Conservation (phyloP, 2,329 filamentous ascomycete species). For the Monosporascus sp. region DNA sequence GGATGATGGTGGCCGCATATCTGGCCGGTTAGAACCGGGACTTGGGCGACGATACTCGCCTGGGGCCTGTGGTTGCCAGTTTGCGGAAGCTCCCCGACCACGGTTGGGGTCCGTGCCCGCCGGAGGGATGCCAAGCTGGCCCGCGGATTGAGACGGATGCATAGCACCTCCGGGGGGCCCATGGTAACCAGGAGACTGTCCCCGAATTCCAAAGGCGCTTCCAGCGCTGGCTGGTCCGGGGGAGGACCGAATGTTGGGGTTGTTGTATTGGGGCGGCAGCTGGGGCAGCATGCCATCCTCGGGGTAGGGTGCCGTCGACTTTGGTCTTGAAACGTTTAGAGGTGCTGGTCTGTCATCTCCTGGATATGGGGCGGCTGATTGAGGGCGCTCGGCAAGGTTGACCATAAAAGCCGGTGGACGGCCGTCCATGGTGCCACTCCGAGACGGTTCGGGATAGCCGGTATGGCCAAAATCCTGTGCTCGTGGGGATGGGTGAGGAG, state of each 20-base stretch:
- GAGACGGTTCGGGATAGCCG: constrained; percentile 43
- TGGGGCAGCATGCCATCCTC: constrained; percentile 41
- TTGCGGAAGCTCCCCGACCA: constrained; percentile 36
- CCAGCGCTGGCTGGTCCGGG: constrained; percentile 44
- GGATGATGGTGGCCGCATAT: constrained; percentile 17
- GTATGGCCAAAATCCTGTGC: constrained; percentile 33
- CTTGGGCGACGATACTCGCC: constrained; percentile 33
- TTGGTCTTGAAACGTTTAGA: constrained; percentile 37
- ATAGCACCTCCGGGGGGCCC: constrained; percentile 27
- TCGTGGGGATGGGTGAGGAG: constrained; percentile 37
- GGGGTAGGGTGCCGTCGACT: constrained; percentile 46
- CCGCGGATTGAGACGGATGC: constrained; percentile 38
- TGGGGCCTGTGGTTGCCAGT: constrained; percentile 39
- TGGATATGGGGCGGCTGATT: constrained; percentile 63
- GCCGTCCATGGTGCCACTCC: constrained; percentile 28
- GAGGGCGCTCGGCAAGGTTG: constrained; percentile 44
- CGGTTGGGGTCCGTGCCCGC: constrained; percentile 34
- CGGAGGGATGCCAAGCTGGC: constrained; percentile 39
- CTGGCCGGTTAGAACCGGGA: constrained; percentile 28
- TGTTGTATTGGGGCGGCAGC: constrained; percentile 37
- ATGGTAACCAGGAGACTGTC: constrained; percentile 26
- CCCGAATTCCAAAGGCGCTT: constrained; percentile 51
- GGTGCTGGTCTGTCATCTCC: constrained; percentile 57
- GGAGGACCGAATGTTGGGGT: constrained; percentile 43
- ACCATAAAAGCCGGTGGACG: constrained; percentile 47